These are phyloP conservation scores for Xanthoceras sorbifolium DNA, from an alignment of 345 rosid genomes.

Conservation along the genomic window DNA sequence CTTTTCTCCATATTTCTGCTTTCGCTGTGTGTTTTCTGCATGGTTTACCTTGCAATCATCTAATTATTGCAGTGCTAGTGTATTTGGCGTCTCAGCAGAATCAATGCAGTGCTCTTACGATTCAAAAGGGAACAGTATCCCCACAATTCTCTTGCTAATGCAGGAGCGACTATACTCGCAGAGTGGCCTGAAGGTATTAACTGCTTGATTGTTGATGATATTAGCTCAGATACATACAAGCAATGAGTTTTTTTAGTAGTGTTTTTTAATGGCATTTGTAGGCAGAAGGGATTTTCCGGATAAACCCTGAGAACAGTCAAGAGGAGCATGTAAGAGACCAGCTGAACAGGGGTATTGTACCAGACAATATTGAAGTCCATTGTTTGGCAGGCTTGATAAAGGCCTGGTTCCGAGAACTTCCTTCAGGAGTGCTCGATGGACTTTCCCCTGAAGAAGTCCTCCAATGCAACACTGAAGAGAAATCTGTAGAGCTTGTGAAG, in stretches of 20 bases:
- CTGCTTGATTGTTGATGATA: background rate
- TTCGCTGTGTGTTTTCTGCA: background rate
- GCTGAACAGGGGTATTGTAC: conserved; percentile 87
- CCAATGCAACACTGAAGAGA: conserved; percentile 80
- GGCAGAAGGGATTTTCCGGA: conserved; percentile 97
- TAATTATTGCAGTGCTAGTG: conserved; percentile 66
- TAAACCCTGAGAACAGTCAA: conserved; percentile 93
- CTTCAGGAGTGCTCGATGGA: conserved; percentile 91
- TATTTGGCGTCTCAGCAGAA: conserved; percentile 96
- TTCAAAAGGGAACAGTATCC: conserved; percentile 80
- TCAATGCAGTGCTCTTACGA: conserved; percentile 94
- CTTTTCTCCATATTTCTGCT: background rate
- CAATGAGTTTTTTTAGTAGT: conserved; percentile 10
- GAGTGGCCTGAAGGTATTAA: conserved; percentile 75
- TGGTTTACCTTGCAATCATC: conserved; percentile 16
- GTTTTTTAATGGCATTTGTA: conserved; percentile 28
- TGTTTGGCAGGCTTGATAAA: conserved; percentile 95
- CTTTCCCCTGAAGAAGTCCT: conserved; percentile 95
- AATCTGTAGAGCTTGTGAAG: conserved; percentile 66
- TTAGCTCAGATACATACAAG: background rate
- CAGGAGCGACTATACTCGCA: conserved; percentile 78
- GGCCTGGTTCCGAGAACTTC: conserved; percentile 99
- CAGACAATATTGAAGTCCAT: conserved; percentile 83
- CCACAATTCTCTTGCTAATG: conserved; percentile 93
- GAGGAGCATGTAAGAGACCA: conserved; percentile 93